These are phyloP conservation scores for Ogataea populi-albae DNA, from an alignment of 805 yeast genomes.

Conservation along the genomic window DNA sequence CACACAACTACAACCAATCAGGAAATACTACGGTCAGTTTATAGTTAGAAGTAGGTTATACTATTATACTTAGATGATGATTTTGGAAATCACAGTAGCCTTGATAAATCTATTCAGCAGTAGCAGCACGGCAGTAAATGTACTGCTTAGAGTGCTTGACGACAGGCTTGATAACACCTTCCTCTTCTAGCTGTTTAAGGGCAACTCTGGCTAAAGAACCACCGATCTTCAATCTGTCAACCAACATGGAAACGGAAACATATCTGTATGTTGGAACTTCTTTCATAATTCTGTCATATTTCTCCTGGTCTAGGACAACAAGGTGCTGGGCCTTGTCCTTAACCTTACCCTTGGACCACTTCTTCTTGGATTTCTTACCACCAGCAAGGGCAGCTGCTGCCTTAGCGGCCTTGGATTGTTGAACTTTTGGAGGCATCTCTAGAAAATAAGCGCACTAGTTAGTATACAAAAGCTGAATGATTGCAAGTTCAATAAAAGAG, in stretches of 20 bases:
- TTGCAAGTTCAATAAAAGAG: too few species aligned
- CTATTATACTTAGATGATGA: too few species aligned
- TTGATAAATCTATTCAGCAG: slow-evolving; percentile 55
- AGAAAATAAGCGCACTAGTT: slow-evolving; percentile 15
- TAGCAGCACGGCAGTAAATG: slow-evolving; percentile 86
- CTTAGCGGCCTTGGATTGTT: slow-evolving; percentile 99
- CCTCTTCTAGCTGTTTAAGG: slow-evolving; percentile 88
- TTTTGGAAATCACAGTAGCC: too few species aligned
- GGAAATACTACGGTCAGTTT: too few species aligned
- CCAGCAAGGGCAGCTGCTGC: slow-evolving; percentile 99
- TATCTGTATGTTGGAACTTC: slow-evolving; percentile 99
- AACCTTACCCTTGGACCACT: slow-evolving; percentile 99
- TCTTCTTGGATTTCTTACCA: slow-evolving; percentile 99
- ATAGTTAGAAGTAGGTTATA: too few species aligned
- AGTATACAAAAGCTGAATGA: too few species aligned
- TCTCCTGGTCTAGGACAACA: slow-evolving; percentile 95
- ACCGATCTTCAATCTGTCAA: slow-evolving; percentile 98
- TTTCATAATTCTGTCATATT: slow-evolving; percentile 98
- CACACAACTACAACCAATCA: too few species aligned
- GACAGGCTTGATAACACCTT: slow-evolving; percentile 93
- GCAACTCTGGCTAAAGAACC: slow-evolving; percentile 99
- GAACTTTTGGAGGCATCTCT: slow-evolving; percentile 98
- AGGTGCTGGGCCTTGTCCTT: slow-evolving; percentile 99
- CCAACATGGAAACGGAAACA: slow-evolving; percentile 96
- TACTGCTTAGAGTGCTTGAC: slow-evolving; percentile 94